Base-by-base conservation (phyloP, 2,329 filamentous ascomycete species). In the Cucurbitaria berberidis region DNA sequence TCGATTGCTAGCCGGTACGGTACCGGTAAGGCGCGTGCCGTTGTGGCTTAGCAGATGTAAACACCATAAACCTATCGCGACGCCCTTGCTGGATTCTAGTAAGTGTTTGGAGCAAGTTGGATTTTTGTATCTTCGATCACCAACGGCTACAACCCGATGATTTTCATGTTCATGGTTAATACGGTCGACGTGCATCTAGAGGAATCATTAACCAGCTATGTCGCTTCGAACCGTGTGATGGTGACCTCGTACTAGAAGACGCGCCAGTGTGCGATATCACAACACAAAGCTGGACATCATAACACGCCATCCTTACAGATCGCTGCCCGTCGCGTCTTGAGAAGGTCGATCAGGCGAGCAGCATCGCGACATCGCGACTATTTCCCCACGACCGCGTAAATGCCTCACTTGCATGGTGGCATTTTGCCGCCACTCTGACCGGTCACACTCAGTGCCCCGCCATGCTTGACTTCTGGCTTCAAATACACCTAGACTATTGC, bases 361-460 rank as follows among this genome's bases (percentile, higher is more conserved):
- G 48, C 46, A 48, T 57, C 48, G 42, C 52, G 43, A 43, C 52
- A 51, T 57, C 56, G 39, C 51, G 36, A 40, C 34, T 38, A 52
- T 57, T 59, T 62, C 59, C 58, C 45, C 58, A 57, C 41, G 41
- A 50, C 45, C 56, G 58, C 51, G 60, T 64, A 67, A 72, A 70
- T 72, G 58, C 67, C 68, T 60, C 69, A 69, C 63, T 53, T 64
- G 67, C 69, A 69, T 66, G 36, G 44, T 46, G 47, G 32, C 53
- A 24, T 57, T 50, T 48, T 55, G 45, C 56, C 59, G 45, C 47
- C 35, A 39, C 29, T 38, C 29, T 54, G 39, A 57, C 56, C 57
- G 49, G 56, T 53, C 44, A 43, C 27, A 41, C 30, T 22, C 15
- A 27, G 32, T 47, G 46, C 52, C 50, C 47, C 53, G 38, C 43